phyloP scores from a whole-genome alignment of 2,329 filamentous ascomycete species.

The Venturia aucupariae region DNA sequence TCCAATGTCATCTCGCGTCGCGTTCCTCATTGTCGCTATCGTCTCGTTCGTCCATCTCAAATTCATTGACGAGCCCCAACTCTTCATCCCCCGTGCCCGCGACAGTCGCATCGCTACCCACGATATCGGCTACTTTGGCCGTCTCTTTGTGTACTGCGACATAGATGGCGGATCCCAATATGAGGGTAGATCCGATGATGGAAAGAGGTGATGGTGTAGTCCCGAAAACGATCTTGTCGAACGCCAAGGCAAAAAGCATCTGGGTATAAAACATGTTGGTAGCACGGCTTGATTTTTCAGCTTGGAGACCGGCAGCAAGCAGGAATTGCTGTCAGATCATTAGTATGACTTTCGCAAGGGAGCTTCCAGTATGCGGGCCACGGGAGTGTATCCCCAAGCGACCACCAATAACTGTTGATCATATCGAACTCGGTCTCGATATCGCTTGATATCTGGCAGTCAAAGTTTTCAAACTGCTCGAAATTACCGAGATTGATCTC shows the following conservation, averaged over 20 bases:
- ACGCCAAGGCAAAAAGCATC: conserved; percentile 58
- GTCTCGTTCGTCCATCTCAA: background rate
- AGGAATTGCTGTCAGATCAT: conserved; percentile 54
- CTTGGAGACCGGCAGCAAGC: conserved; percentile 66
- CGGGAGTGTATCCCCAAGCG: background rate
- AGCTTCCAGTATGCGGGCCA: background rate
- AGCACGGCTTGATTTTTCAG: conserved; percentile 55
- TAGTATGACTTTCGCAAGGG: background rate
- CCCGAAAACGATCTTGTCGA: conserved; percentile 56
- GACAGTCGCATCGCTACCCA: background rate
- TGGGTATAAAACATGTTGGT: conserved; percentile 62
- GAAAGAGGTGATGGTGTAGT: conserved; percentile 48
- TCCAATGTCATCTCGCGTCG: background rate
- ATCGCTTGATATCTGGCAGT: background rate
- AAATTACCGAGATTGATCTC: background rate
- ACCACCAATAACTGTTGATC: background rate
- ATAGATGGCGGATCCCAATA: conserved; percentile 56
- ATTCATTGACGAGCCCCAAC: background rate
- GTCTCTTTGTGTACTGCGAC: conserved; percentile 46
- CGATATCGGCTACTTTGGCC: background rate
- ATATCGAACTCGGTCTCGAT: background rate
- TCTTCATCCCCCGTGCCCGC: background rate
- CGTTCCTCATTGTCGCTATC: background rate
- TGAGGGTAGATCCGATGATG: conserved; percentile 52
- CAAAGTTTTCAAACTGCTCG: background rate